These are phyloP conservation scores for Blastosporella zonata DNA, from an alignment of 1,284 basidiomycete species.

Conservation along the genomic window DNA sequence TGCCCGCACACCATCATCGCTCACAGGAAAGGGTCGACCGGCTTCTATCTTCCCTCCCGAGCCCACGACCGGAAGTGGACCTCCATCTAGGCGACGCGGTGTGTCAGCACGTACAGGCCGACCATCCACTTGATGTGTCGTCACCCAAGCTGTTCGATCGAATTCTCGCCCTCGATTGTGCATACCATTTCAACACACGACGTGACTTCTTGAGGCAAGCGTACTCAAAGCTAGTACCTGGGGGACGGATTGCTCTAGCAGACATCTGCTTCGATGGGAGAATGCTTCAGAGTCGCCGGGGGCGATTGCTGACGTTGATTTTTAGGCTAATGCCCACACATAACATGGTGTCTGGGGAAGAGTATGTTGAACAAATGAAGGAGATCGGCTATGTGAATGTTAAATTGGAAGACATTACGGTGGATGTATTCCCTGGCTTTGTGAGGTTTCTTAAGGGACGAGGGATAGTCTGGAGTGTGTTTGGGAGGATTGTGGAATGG, in stretches of 20 bases:
- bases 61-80: constrained; percentile 23
- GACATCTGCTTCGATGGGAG: constrained; percentile 53
- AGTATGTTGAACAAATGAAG: constrained; percentile 46
- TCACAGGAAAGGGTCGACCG: constrained; percentile 43
- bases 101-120: constrained; percentile 26
- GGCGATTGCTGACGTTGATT: constrained; percentile 28
- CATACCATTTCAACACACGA: constrained; percentile 66
- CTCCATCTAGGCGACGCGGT: constrained; percentile 53
- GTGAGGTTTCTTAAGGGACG: constrained; percentile 43
- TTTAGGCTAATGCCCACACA: constrained; percentile 47
- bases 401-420: constrained; percentile 56
- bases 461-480: constrained; percentile 44
- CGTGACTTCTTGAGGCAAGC: constrained; percentile 46
- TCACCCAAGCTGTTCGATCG: constrained; percentile 36
- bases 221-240: constrained; percentile 41
- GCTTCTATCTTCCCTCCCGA: constrained; percentile 18
- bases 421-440: constrained; percentile 61
- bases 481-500: constrained; percentile 39
- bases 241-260: constrained; percentile 59
- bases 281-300: constrained; percentile 24
- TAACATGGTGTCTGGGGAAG: constrained; percentile 48
- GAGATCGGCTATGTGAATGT: constrained; percentile 55
- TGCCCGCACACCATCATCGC: constrained; percentile 46
- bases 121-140: constrained; percentile 42
- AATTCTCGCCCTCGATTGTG: constrained; percentile 65